Conservation (phyloP, 2,329 filamentous ascomycete species). For the Mycogone perniciosa region DNA sequence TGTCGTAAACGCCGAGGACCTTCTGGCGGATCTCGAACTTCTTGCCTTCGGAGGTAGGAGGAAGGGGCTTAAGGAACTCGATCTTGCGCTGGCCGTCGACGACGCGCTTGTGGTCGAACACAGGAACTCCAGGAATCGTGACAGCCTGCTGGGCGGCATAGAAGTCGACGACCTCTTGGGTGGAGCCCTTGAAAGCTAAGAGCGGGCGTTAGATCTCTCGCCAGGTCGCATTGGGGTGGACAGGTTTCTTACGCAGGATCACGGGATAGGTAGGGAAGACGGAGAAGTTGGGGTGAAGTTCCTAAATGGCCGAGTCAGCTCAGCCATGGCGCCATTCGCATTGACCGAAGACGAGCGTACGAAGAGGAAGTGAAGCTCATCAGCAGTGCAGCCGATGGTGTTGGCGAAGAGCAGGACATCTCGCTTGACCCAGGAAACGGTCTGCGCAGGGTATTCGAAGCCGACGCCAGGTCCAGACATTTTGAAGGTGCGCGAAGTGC, state of each 20-base stretch:
- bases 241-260: conserved; percentile 56
- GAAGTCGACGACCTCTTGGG: conserved; percentile 77
- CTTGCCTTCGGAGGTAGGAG: conserved; percentile 61
- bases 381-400: conserved; percentile 76
- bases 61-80: conserved; percentile 69
- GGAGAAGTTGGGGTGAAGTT: conserved; percentile 78
- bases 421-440: conserved; percentile 80
- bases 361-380: conserved; percentile 90
- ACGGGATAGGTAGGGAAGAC: conserved; percentile 87
- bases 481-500: not conserved
- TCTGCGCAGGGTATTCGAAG: conserved; percentile 69
- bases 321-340: not conserved
- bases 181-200: conserved; percentile 66
- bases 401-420: conserved; percentile 86
- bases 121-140: conserved; percentile 69
- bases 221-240: not conserved
- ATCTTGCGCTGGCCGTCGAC: conserved; percentile 82
- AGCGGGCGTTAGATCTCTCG: conserved; percentile 7
- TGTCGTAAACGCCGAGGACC: conserved; percentile 83
- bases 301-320: conserved; percentile 41
- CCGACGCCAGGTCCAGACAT: conserved; percentile 54
- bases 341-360: conserved; percentile 39
- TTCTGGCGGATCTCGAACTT: conserved; percentile 72
- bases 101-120: conserved; percentile 66
- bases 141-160: conserved; percentile 61